A percentile compares a stretch with the other conserved stretches of the same genome.
Conservation (phyloP, 1,284 basidiomycete species). For the Ganoderma lingzhi region DNA sequence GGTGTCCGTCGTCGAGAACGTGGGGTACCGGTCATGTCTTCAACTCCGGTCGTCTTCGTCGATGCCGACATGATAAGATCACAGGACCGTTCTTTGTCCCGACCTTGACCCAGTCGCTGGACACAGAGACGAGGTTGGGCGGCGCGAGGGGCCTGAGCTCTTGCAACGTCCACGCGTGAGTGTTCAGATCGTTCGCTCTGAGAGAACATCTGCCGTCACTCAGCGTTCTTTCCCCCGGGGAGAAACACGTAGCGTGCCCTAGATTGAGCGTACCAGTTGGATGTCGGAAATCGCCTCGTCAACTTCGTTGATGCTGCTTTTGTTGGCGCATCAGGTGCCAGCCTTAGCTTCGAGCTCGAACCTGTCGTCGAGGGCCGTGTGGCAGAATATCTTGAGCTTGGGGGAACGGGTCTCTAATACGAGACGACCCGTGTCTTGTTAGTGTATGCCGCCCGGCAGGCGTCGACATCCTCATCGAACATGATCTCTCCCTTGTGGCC, state of each 20-base stretch:
- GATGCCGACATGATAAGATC: neutral
- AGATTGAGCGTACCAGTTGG: neutral
- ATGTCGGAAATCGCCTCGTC: conserved; percentile 3
- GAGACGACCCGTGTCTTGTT: too few species aligned
- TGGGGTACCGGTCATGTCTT: too few species aligned
- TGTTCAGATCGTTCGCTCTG: neutral
- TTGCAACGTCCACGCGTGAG: neutral
- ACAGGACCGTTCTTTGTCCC: neutral
- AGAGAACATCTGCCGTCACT: neutral
- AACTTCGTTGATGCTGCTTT: conserved; percentile 13
- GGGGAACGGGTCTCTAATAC: too few species aligned
- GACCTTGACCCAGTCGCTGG: neutral
- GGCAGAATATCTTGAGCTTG: too few species aligned
- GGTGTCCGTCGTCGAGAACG: too few species aligned
- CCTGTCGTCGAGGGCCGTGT: too few species aligned
- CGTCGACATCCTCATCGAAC: too few species aligned
- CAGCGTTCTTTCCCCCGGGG: neutral
- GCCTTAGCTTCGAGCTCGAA: neutral
- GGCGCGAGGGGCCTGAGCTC: neutral
- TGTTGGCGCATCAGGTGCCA: conserved; percentile 4
- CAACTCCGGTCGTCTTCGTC: neutral
- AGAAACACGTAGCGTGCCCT: neutral
- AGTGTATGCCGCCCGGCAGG: too few species aligned
- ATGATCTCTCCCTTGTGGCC: too few species aligned
- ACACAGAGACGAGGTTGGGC: neutral